Evolutionary conservation across 106 monocot species (phyloP), one percentile per base, ranked within the genome.

Genomic region (Phalaenopsis aphrodite): DNA sequence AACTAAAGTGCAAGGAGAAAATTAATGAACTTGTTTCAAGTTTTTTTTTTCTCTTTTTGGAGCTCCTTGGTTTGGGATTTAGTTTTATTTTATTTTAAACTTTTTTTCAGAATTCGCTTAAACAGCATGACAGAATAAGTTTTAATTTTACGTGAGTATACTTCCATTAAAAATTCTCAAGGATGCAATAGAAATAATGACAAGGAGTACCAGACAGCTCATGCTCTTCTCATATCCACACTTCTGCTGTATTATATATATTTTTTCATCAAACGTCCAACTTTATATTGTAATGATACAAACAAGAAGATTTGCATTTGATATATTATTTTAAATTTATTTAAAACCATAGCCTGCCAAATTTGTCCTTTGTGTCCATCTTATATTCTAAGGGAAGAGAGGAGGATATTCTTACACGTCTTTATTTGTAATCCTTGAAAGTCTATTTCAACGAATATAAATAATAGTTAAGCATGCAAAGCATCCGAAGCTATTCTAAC

Each of bases 301-400:
- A 3, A 52, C 11, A 61, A n/a, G 61, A 10, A 61, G 6, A 61
- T 61, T 61, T 21, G 21, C 14, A 23, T 4, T n/a, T 61, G 21
- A 61, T 61, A 61, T 21, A 6, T 4, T 61, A 5, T 2, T 21
- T 61, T 61, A 61, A 61, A n/a, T 61, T 61, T 61, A 61, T 61
- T 61, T 61, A 61, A n/a, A 61, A 21, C n/a, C n/a, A 61, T 61
- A n/a, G n/a, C 61, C 61, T 61, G 15, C 61, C 61, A 61, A 61
- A n/a, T n/a, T 61, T 61, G 61, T 61, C 61, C 61, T 61, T 61
- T 61, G 19, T 61, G 61, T n/a, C 21, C 61, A 21, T 61, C 61
- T 61, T 21, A 21, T 5, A 21, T 21, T 61, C 30, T 38, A 69
- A 12, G 21, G 30, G 7, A 69, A 69, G 36, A 69, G 12, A 39